Conservation (phyloP, 208 protist species). For the Leptomonas seymouri region DNA sequence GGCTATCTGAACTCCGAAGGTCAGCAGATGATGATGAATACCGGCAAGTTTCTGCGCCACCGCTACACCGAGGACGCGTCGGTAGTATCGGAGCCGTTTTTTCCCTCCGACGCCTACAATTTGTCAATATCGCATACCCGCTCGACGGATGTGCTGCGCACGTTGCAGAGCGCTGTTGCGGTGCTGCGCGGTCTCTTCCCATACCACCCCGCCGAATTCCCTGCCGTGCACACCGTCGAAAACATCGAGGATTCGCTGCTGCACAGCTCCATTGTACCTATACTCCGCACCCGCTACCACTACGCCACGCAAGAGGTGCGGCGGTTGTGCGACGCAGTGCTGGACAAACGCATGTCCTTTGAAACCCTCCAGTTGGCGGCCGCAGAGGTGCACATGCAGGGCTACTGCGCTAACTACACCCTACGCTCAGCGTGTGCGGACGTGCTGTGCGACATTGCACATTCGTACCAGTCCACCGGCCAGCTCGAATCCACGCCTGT, state of each 20-base stretch:
- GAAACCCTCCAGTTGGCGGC: slow-evolving; percentile 37
- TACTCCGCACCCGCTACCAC: slow-evolving; percentile 25
- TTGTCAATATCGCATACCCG: slow-evolving; percentile 52
- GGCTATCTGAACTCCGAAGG: slow-evolving; percentile 53
- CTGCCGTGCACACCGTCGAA: slow-evolving; percentile 55
- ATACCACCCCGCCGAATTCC: slow-evolving; percentile 29
- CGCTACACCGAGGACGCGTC: slow-evolving; percentile 39
- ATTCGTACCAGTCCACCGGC: slow-evolving; percentile 47
- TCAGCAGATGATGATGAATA: slow-evolving; percentile 40
- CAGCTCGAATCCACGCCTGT: slow-evolving; percentile 25
- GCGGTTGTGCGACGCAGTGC: slow-evolving; percentile 20
- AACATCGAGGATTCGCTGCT: slow-evolving; percentile 33
- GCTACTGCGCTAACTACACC: slow-evolving; percentile 41
- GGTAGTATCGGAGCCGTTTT: slow-evolving; percentile 31
- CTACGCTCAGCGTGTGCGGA: slow-evolving; percentile 39
- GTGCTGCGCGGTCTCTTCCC: slow-evolving; percentile 54
- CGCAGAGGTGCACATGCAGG: slow-evolving; percentile 39
- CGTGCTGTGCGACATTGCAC: slow-evolving; percentile 59
- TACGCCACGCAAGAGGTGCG: slow-evolving; percentile 27
- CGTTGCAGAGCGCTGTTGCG: slow-evolving; percentile 52
- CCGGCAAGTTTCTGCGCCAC: slow-evolving; percentile 45
- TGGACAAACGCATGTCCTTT: slow-evolving; percentile 32
- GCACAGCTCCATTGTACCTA: slow-evolving; percentile 28
- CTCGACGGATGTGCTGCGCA: slow-evolving; percentile 60
- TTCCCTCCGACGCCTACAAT: slow-evolving; percentile 48